Evolutionary conservation across 371 early-diverging fungal genomes (phyloP).

Genomic region (Mortierella sp.): DNA sequence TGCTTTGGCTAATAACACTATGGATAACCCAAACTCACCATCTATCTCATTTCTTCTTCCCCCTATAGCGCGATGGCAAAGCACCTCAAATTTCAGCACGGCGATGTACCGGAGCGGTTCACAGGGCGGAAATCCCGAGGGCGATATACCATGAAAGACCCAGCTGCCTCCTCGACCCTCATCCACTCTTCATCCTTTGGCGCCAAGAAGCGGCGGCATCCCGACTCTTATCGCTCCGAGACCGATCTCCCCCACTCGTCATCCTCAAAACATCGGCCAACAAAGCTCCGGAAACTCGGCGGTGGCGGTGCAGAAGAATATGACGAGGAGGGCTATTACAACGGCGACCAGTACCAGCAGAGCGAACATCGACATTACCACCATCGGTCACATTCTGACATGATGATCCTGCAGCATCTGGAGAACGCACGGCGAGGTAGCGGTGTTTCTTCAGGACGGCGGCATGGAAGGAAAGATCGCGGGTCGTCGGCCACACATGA

Average conservation of each 20-base stretch:
- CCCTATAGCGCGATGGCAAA: slow-evolving; percentile 54
- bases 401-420: slow-evolving; percentile 13
- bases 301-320: not conserved
- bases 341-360: not conserved
- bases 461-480: not conserved
- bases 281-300: slow-evolving; percentile 43
- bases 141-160: slow-evolving; percentile 56
- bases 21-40: not conserved
- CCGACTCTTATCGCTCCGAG: slow-evolving; percentile 32
- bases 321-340: not conserved
- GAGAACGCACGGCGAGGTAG: slow-evolving; percentile 16
- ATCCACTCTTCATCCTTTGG: slow-evolving; percentile 36
- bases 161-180: slow-evolving; percentile 51
- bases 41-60: not conserved
- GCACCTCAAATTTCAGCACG: slow-evolving; percentile 57
- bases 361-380: slow-evolving; percentile 22
- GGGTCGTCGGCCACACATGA: too few relatives aligned
- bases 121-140: slow-evolving; percentile 56
- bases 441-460: not conserved
- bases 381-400: slow-evolving; percentile 18
- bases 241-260: slow-evolving; percentile 16
- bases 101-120: slow-evolving; percentile 56
- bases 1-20: too few relatives aligned
- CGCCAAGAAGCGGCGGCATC: slow-evolving; percentile 40
- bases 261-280: slow-evolving; percentile 15